Evolutionary conservation across 1,284 basidiomycete species (phyloP).

Genomic region (Trichosporon faecale): DNA sequence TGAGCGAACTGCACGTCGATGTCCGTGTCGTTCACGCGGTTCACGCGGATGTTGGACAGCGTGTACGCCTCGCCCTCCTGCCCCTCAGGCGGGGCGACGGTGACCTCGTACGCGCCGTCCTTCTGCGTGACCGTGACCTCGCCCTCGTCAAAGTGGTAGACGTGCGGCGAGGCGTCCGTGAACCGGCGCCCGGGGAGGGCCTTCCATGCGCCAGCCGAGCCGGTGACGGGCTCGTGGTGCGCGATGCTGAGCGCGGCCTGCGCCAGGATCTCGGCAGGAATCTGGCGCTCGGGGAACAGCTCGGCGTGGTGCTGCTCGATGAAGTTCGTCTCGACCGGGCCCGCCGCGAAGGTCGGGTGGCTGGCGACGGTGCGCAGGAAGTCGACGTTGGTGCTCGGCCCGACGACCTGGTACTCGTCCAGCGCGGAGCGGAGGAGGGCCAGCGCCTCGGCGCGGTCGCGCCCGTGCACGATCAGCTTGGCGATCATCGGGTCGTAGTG

Average conservation of each 20-base stretch:
- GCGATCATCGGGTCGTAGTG: constrained; percentile 84
- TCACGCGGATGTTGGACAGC: constrained; percentile 14
- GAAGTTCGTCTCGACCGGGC: constrained; percentile 89
- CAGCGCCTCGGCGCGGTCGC: constrained; percentile 80
- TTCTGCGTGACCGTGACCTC: constrained; percentile 26
- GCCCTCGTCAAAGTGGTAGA: constrained; percentile 36
- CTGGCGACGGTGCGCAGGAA: constrained; percentile 76
- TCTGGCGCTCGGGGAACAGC: constrained; percentile 65
- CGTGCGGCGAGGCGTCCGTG: constrained; percentile 52
- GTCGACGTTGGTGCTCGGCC: constrained; percentile 85
- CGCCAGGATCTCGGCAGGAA: constrained; percentile 64
- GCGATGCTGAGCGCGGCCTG: constrained; percentile 73
- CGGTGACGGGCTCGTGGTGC: constrained; percentile 58
- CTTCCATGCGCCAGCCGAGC: constrained; percentile 57
- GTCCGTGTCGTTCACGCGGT: constrained; percentile 31
- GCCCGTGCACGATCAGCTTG: constrained; percentile 78
- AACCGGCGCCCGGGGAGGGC: constrained; percentile 69
- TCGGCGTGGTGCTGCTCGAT: constrained; percentile 68
- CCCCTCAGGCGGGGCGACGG: constrained; percentile 12
- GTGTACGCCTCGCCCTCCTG: constrained; percentile 19
- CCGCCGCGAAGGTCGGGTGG: constrained; percentile 70
- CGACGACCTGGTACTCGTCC: constrained; percentile 84
- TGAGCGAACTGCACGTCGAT: constrained; percentile 31
- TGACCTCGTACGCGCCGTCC: constrained; percentile 27
- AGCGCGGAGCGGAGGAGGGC: constrained; percentile 73